phyloP scores from a whole-genome alignment of 2,329 filamentous ascomycete genomes.

The Ascochyta fabae region DNA sequence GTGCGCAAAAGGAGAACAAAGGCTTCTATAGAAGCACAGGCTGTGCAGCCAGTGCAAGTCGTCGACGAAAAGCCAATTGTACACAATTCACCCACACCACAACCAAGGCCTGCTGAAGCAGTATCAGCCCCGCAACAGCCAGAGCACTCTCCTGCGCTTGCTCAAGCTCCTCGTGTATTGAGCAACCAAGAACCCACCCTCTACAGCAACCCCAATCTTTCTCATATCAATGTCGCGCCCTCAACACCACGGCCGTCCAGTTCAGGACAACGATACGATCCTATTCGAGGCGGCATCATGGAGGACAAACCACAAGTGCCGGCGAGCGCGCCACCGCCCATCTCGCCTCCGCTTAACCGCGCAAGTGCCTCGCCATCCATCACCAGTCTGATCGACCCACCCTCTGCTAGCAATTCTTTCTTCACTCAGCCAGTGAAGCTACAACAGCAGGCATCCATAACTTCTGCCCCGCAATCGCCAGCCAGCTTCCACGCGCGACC shows the following conservation, averaged over 20 bases:
- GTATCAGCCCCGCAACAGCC: constrained; percentile 27
- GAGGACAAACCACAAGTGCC: constrained; percentile 50
- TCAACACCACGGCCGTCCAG: constrained; percentile 62
- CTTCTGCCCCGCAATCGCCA: constrained; percentile 50
- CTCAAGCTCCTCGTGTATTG: constrained; percentile 43
- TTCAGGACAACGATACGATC: constrained; percentile 86
- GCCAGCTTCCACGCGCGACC: constrained; percentile 40
- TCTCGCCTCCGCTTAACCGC: constrained; percentile 65
- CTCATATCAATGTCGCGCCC: constrained; percentile 53
- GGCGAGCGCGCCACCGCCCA: constrained; percentile 55
- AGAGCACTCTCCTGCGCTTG: constrained; percentile 35
- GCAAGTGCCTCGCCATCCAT: constrained; percentile 93
- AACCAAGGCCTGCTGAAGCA: constrained; percentile 39
- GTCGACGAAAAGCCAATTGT: constrained; percentile 36
- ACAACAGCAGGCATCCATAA: constrained; percentile 46
- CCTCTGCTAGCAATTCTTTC: constrained; percentile 50
- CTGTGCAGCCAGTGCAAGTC: constrained; percentile 29
- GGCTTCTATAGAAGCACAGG: constrained; percentile 46
- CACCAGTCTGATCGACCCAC: constrained; percentile 83
- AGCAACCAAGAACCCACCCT: constrained; percentile 49
- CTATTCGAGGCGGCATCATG: constrained; percentile 71
- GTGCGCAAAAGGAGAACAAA: constrained; percentile 59
- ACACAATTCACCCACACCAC: constrained; percentile 36
- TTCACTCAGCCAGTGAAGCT: constrained; percentile 41
- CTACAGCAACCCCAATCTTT: constrained; percentile 46